phyloP scores from a whole-genome alignment of 495 filamentous ascomycete genomes.

The Penicillium herquei region DNA sequence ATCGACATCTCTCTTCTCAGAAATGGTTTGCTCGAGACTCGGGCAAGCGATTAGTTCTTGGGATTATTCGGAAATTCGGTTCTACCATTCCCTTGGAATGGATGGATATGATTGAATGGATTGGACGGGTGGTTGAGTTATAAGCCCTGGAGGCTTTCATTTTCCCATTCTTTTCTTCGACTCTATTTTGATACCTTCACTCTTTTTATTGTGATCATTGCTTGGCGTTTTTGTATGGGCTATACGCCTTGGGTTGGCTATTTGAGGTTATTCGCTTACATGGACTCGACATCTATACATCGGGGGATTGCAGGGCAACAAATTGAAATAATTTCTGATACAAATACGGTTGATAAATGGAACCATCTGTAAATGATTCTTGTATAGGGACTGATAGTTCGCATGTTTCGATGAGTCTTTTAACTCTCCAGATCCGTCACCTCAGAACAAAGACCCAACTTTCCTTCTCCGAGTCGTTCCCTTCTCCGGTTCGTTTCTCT shows the following conservation, averaged over 20 bases:
- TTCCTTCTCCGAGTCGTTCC: too few species aligned
- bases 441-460: too few species aligned
- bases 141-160: conserved; percentile 1
- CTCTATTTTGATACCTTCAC: neutral
- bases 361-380: too few species aligned
- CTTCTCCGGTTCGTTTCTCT: too few species aligned
- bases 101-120: conserved; percentile 5
- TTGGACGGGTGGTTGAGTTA: conserved; percentile 8
- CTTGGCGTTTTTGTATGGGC: neutral
- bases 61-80: conserved; percentile 6
- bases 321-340: neutral
- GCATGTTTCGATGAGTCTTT: too few species aligned
- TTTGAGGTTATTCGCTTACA: neutral
- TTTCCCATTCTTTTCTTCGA: neutral
- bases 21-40: conserved; percentile 14
- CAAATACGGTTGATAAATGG: too few species aligned
- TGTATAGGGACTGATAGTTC: too few species aligned
- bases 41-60: conserved; percentile 6
- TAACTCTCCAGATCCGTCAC: too few species aligned
- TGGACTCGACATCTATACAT: too few species aligned
- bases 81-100: conserved; percentile 8
- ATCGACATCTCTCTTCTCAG: conserved; percentile 10
- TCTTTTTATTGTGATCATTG: neutral
- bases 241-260: neutral
- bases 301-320: neutral